Evolutionary conservation across 2,329 filamentous ascomycete species (phyloP).

Genomic region (Coniochaeta pulveracea): DNA sequence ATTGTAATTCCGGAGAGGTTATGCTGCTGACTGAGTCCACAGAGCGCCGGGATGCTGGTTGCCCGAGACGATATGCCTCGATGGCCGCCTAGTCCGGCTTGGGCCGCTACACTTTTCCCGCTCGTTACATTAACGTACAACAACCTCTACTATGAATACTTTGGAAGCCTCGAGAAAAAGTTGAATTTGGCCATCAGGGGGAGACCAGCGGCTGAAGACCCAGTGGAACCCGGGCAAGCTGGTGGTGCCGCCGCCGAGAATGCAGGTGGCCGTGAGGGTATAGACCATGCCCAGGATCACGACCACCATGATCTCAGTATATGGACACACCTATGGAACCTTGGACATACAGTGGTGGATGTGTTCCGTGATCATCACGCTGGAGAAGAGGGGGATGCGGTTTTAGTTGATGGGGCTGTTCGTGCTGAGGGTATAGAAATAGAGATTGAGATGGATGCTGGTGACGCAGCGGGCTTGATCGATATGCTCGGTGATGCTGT

Average conservation of each 20-base stretch:
- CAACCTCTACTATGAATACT: slow-evolving; percentile 33
- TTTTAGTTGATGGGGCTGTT: too few relatives aligned
- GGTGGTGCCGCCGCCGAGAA: not conserved
- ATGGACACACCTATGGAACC: slow-evolving; percentile 5
- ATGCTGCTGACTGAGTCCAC: slow-evolving; percentile 4
- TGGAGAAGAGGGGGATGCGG: too few relatives aligned
- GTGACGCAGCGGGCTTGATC: slow-evolving; percentile 20
- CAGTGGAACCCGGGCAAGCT: not conserved
- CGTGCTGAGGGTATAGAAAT: slow-evolving; percentile 6
- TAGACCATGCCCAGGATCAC: not conserved
- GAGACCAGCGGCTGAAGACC: slow-evolving; percentile 13
- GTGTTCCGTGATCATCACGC: slow-evolving; percentile 5
- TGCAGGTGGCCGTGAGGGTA: not conserved
- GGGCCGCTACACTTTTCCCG: slow-evolving; percentile 38
- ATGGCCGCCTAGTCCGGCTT: slow-evolving; percentile 43
- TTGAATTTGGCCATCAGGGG: slow-evolving; percentile 36
- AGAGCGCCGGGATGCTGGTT: slow-evolving; percentile 37
- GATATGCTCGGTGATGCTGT: slow-evolving; percentile 13
- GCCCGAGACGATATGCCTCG: slow-evolving; percentile 30
- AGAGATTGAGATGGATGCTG: slow-evolving; percentile 19
- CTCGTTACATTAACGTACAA: slow-evolving; percentile 27
- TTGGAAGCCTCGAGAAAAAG: slow-evolving; percentile 32
- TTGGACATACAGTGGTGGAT: slow-evolving; percentile 7
- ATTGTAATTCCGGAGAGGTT: too few relatives aligned
- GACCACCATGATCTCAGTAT: slow-evolving; percentile 6